Conservation (phyloP, 169 alveolate species). For the Plasmodium inui region DNA sequence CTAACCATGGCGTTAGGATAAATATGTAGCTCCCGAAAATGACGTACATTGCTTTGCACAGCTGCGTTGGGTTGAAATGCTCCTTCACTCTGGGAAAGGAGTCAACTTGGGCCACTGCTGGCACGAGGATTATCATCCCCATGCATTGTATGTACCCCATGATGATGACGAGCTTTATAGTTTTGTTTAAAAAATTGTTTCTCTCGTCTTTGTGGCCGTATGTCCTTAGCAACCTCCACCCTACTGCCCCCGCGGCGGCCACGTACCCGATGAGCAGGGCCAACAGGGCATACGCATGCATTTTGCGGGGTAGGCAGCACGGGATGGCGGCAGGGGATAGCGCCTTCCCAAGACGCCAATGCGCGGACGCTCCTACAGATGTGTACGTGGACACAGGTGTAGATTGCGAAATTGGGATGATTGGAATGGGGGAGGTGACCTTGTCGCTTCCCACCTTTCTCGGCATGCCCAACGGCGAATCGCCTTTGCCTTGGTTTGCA, state of each 20-base stretch:
- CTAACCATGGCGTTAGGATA: slow-evolving; percentile 19
- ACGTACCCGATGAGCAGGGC: slow-evolving; percentile 6
- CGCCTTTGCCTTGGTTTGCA: not conserved
- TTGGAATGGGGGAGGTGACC: not conserved
- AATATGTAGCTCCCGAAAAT: not conserved
- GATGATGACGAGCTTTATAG: slow-evolving; percentile 22
- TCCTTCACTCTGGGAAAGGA: not conserved
- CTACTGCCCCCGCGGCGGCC: slow-evolving; percentile 6
- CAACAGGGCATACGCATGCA: slow-evolving; percentile 31
- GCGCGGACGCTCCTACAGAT: not conserved
- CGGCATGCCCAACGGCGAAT: not conserved
- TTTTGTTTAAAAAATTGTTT: not conserved
- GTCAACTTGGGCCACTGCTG: slow-evolving; percentile 19
- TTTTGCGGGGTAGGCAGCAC: not conserved
- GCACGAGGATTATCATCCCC: slow-evolving; percentile 29
- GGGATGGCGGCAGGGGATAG: not conserved
- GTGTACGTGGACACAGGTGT: not conserved
- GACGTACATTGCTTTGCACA: slow-evolving; percentile 23
- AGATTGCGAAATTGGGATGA: not conserved
- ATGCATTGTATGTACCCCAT: slow-evolving; percentile 45
- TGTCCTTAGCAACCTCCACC: not conserved
- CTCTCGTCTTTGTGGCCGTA: slow-evolving; percentile 46
- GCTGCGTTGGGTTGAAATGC: not conserved
- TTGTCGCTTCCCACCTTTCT: not conserved
- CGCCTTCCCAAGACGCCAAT: not conserved